Evolutionary conservation across 208 protist genomes (phyloP).

Genomic region (Phytomonas francai): DNA sequence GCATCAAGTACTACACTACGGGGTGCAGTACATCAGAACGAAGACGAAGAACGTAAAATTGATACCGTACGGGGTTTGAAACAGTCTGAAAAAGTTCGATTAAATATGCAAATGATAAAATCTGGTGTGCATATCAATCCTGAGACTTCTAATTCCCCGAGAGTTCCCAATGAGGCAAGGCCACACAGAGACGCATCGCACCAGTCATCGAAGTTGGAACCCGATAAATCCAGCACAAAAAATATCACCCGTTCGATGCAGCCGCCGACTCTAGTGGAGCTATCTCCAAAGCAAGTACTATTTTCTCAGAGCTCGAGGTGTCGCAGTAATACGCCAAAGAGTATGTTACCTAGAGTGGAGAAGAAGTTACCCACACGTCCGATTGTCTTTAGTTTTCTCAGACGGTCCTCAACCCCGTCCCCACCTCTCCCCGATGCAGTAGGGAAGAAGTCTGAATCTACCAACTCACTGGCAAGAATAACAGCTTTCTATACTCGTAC

Average conservation of each 20-base stretch:
- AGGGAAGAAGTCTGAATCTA: not conserved
- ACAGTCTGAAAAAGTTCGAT: not conserved
- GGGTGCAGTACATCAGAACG: not conserved
- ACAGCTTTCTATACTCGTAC: not conserved
- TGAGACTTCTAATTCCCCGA: not conserved
- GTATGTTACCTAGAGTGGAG: not conserved
- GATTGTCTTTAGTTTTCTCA: not conserved
- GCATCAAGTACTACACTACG: not conserved
- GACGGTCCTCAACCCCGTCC: not conserved
- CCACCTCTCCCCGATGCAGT: not conserved
- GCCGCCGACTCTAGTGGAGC: not conserved
- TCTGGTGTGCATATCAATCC: not conserved
- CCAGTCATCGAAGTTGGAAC: not conserved
- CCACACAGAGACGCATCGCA: not conserved
- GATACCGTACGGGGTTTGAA: not conserved
- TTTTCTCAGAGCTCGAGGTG: not conserved
- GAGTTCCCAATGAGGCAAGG: conserved; percentile 16
- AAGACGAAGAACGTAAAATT: not conserved
- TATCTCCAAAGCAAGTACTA: not conserved
- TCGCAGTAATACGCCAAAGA: not conserved
- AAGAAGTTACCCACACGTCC: not conserved
- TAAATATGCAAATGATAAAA: not conserved
- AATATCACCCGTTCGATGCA: not conserved
- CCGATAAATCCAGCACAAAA: not conserved
- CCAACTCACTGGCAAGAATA: not conserved